These are phyloP conservation scores for Rutstroemia sp. DNA, from an alignment of 2,329 filamentous ascomycete genomes.

Conservation along the genomic window DNA sequence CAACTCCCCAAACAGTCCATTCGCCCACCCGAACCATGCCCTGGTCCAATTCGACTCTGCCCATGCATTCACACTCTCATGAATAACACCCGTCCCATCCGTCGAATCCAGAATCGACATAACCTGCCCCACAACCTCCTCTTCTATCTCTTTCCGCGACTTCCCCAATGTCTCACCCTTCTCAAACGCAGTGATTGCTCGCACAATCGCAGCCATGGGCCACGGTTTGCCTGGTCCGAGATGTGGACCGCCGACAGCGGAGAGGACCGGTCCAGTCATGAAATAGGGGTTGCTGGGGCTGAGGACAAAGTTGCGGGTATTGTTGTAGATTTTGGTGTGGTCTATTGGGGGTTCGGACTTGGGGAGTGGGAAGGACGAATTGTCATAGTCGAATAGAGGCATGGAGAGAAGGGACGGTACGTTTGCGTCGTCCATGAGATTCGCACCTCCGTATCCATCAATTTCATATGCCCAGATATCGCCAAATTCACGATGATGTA, in stretches of 20 bases:
- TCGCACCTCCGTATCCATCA: conserved; percentile 51
- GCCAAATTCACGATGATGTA: conserved; percentile 53
- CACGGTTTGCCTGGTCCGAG: conserved; percentile 52
- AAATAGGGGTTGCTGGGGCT: conserved; percentile 74
- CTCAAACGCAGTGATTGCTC: conserved; percentile 39
- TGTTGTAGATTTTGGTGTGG: conserved; percentile 61
- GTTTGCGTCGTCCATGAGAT: conserved; percentile 68
- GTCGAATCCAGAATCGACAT: conserved; percentile 21
- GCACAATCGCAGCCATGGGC: conserved; percentile 49
- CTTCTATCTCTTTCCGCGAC: conserved; percentile 11
- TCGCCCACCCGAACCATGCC: conserved; percentile 72
- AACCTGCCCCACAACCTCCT: conserved; percentile 27
- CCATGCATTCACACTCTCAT: conserved; percentile 41
- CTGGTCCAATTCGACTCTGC: conserved; percentile 34
- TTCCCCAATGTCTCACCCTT: conserved; percentile 5
- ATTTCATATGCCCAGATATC: conserved; percentile 74
- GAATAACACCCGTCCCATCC: conserved; percentile 35
- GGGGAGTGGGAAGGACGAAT: conserved; percentile 20
- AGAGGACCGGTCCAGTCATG: conserved; percentile 43
- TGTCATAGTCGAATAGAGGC: conserved; percentile 51
- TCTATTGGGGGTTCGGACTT: conserved; percentile 21
- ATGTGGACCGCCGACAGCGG: conserved; percentile 60
- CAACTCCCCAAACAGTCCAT: conserved; percentile 30
- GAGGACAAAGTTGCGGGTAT: conserved; percentile 75
- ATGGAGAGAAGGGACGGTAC: conserved; percentile 59